Base-by-base conservation (phyloP, 257 asterid species). In the Scutellaria minor region DNA sequence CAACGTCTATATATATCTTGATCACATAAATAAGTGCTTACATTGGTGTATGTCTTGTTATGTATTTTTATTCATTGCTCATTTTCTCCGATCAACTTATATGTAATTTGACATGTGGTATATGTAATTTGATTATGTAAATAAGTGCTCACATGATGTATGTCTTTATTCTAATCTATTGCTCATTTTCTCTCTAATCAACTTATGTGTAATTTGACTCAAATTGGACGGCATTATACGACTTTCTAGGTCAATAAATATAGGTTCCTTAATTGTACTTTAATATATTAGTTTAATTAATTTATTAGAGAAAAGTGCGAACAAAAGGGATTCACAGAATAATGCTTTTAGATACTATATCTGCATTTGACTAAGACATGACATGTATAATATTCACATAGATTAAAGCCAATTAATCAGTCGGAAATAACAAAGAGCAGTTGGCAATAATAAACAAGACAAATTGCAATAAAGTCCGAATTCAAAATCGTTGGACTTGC, bases 241-340 rank as follows among this genome's bases (percentile, higher is more conserved):
- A 64, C 69, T 20, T 20, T 64, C 15, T 44, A 44, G 54, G 69
- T 20, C 41, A 64, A 55, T 68, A 53, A 68, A 22, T 67, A 51
- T 22, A 51, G 27, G 42, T 31, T 51, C 45, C 31, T 51, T 1
- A 5, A 6, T 64, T n/a, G 50, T 50, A 18, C 50, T 35, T 7
- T 9, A 42, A 15, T 50, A n/a, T 5, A 31, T 9, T 15, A 2
- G 7, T 52, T 41, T 9, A 35, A 50, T 31, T 35, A 67, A 52
- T 51, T 52, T 6, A 54, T 11, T 54, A 41, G 42, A 41, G 11
- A 40, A 55, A 27, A 4, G 40, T 11, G 11, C n/a, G 0, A 39
- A 18, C 3, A 68, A 44, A 37, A 5, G 46, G 27, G 18, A 24
- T 48, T 27, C 35, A 10, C 10, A 9, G 22, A 67, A 52, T 51